phyloP scores from a whole-genome alignment of 345 rosid species.

The Citrus medica region DNA sequence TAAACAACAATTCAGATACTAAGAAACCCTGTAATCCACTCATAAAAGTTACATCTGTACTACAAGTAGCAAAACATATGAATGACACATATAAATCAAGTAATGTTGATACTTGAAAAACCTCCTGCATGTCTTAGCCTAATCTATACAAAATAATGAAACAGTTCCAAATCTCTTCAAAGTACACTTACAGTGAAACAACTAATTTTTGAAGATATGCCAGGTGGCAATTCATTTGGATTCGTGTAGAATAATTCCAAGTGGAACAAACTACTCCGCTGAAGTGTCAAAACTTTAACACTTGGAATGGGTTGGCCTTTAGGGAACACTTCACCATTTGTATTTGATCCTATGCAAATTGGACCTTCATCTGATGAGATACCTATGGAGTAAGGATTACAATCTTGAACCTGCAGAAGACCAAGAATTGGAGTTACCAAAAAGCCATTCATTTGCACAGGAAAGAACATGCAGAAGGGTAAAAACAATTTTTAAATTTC shows the following conservation, averaged over 20 bases:
- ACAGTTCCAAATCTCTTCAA: neutral
- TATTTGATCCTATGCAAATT: slow-evolving; percentile 29
- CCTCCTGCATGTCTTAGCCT: neutral
- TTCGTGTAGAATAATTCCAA: slow-evolving; percentile 51
- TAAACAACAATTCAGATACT: slow-evolving; percentile 5
- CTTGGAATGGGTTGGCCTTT: slow-evolving; percentile 49
- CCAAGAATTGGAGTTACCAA: neutral
- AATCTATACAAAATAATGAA: neutral
- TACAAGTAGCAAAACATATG: neutral
- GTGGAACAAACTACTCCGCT: slow-evolving; percentile 30
- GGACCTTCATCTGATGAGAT: slow-evolving; percentile 38
- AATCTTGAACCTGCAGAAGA: slow-evolving; percentile 54
- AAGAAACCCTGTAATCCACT: slow-evolving; percentile 1
- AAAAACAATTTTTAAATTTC: neutral
- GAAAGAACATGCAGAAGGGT: neutral
- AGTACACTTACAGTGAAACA: slow-evolving; percentile 35
- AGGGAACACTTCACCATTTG: slow-evolving; percentile 40
- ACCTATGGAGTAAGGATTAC: slow-evolving; percentile 27
- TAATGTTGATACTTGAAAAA: neutral
- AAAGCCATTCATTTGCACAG: neutral
- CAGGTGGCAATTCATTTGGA: slow-evolving; percentile 41
- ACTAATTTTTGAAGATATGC: slow-evolving; percentile 38
- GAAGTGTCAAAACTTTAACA: slow-evolving; percentile 45
- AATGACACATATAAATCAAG: neutral
- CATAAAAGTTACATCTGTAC: neutral